These are phyloP conservation scores for Pseudocercospora cruenta DNA, from an alignment of 2,329 filamentous ascomycete species.

Conservation along the genomic window DNA sequence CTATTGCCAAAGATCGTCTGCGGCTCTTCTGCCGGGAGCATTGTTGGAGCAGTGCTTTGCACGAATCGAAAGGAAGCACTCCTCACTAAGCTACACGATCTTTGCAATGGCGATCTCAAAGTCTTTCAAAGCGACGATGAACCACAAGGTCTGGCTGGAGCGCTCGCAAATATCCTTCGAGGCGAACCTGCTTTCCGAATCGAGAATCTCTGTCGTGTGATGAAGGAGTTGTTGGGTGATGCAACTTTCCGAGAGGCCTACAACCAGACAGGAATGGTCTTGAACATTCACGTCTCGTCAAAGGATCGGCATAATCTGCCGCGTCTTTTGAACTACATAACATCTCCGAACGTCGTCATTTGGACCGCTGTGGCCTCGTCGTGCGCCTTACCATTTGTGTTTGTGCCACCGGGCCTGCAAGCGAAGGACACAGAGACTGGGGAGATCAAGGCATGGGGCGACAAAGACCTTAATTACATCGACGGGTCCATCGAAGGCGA, in stretches of 20 bases:
- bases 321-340: slow-evolving; percentile 86
- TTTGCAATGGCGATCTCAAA: slow-evolving; percentile 27
- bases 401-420: slow-evolving; percentile 75
- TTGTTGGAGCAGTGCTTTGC: slow-evolving; percentile 30
- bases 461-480: slow-evolving; percentile 82
- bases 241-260: slow-evolving; percentile 96
- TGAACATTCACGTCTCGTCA: slow-evolving; percentile 92
- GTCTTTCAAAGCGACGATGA: slow-evolving; percentile 29
- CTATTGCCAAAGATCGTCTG: slow-evolving; percentile 29
- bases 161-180: slow-evolving; percentile 26
- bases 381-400: slow-evolving; percentile 87
- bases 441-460: slow-evolving; percentile 76
- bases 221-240: slow-evolving; percentile 79
- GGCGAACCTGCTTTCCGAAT: slow-evolving; percentile 61
- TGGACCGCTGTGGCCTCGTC: slow-evolving; percentile 97
- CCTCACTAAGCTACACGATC: slow-evolving; percentile 25
- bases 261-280: slow-evolving; percentile 86
- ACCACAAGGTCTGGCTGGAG: slow-evolving; percentile 24
- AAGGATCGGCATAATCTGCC: slow-evolving; percentile 86
- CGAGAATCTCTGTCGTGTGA: slow-evolving; percentile 75
- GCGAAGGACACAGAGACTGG: slow-evolving; percentile 85
- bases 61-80: slow-evolving; percentile 27
- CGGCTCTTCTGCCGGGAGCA: slow-evolving; percentile 31
- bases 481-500: slow-evolving; percentile 96
- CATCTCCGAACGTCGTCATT: slow-evolving; percentile 90